Evolutionary conservation across 2,329 filamentous ascomycete genomes (phyloP).

Genomic region (Stagonosporopsis tanaceti): DNA sequence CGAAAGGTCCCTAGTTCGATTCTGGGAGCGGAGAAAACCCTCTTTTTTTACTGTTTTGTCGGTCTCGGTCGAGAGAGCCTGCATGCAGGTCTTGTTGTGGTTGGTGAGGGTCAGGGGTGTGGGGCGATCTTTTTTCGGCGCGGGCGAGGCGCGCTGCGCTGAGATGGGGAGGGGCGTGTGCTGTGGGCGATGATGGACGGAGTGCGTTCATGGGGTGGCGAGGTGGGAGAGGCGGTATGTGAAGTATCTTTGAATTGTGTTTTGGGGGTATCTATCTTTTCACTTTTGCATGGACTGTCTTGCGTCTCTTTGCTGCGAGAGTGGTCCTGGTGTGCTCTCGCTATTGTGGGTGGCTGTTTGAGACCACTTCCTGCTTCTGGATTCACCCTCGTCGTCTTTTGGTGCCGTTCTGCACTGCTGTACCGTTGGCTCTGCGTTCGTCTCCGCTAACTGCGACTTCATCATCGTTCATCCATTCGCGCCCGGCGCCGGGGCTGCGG

Average conservation of each 20-base stretch:
- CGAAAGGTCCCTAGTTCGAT: slow-evolving; percentile 20
- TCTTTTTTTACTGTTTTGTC: neutral
- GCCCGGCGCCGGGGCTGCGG: slow-evolving; percentile 78
- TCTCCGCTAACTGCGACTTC: slow-evolving; percentile 53
- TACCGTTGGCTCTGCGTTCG: slow-evolving; percentile 46
- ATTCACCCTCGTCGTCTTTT: slow-evolving; percentile 43
- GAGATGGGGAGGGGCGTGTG: no score
- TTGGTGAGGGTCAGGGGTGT: no score
- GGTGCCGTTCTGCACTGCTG: slow-evolving; percentile 42
- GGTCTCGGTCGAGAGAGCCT: no score
- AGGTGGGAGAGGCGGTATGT: neutral
- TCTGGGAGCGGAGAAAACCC: slow-evolving; percentile 17
- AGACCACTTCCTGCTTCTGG: neutral
- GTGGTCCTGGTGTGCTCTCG: neutral
- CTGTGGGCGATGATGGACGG: no score
- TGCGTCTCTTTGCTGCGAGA: neutral
- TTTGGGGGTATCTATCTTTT: neutral
- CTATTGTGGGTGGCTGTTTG: neutral
- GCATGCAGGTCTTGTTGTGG: no score
- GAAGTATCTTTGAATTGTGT: neutral
- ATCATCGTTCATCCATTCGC: slow-evolving; percentile 70
- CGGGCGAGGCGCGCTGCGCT: no score
- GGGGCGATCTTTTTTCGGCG: no score
- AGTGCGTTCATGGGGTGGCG: no score
- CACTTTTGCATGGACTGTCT: neutral